phyloP scores from a whole-genome alignment of 2,329 filamentous ascomycete genomes.

The Nothomitra cinnamomea region DNA sequence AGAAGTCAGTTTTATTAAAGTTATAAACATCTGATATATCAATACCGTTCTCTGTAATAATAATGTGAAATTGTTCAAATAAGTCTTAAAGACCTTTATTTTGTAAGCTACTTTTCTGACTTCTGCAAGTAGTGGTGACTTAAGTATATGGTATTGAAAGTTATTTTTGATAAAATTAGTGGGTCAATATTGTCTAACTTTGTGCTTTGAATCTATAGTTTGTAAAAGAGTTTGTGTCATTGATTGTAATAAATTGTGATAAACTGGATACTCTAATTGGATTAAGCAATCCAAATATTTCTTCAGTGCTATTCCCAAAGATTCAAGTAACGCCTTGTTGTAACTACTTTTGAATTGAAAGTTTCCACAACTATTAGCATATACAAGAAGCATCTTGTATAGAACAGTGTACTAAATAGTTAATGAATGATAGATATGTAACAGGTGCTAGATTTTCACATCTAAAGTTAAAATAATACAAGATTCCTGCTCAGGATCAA shows the following conservation, averaged over 20 bases:
- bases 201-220: not conserved
- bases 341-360: not conserved
- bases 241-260: not conserved
- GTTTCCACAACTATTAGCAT: not conserved
- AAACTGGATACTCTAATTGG: not conserved
- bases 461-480: not conserved
- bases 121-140: not conserved
- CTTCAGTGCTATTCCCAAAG: not conserved
- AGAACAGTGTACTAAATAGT: not conserved
- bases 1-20: no score
- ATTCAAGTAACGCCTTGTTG: not conserved
- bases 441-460: not conserved
- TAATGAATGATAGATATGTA: not conserved
- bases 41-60: slow-evolving; percentile 4
- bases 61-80: slow-evolving; percentile 6
- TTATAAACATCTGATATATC: no score
- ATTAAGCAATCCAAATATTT: not conserved
- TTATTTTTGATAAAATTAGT: slow-evolving; percentile 6
- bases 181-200: slow-evolving; percentile 5
- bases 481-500: not conserved
- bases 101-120: slow-evolving; percentile 4
- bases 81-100: slow-evolving; percentile 3
- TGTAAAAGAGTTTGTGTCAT: not conserved
- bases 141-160: slow-evolving; percentile 5
- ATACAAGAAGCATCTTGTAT: not conserved